Base-by-base conservation (phyloP, 2,329 filamentous ascomycete genomes). In the Pezizomycotina sp. region DNA sequence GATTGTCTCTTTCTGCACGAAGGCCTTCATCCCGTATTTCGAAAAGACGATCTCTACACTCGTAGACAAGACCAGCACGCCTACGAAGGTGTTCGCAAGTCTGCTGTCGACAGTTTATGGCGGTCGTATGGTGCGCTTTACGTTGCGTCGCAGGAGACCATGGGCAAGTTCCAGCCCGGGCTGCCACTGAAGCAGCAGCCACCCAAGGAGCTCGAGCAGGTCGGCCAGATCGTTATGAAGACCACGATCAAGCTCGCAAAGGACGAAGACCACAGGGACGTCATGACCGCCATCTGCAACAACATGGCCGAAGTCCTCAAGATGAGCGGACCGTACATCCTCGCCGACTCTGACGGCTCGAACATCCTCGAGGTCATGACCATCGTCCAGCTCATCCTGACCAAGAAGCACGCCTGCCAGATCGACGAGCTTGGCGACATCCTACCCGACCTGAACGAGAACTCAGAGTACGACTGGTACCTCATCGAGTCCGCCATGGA, bases 401-500 rank as follows among this genome's bases (percentile, higher is more conserved):
- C 77, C 46, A 84, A 86, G 60, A 75, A 79, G 45, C 89, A 98
- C 61, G 75, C 80, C 38, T 93, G 82, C 64, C 89, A 98, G 61
- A 72, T 86, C 53, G 86, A 93, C 54, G 71, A 91, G 14, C 80
- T 77, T 28, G 77, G 79, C 42, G 76, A 81, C 44, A 73, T 74
- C n/a, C 64, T 74, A 6, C 71, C 78, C 37, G 63, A 63, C 35
- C 56, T 65, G 8, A 64, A 72, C 31, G 86, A 83, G 55, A 78
- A 77, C 19, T 92, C 86, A 2, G 89, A 98, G 62, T 92, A 92
- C 53, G 89, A 95, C 63, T 95, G 89, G 89, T 71, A 93, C 12
- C 77, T 92, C 33, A 77, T 95, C 36, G 89, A 98, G 62, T 92
- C 83, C 6, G 84, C 82, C 22, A 70, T 95, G 36, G 89, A 95